Evolutionary conservation across 306 rosid genomes (phyloP), one percentile per base, ranked within the genome.

Genomic region (Prunus mongolica): DNA sequence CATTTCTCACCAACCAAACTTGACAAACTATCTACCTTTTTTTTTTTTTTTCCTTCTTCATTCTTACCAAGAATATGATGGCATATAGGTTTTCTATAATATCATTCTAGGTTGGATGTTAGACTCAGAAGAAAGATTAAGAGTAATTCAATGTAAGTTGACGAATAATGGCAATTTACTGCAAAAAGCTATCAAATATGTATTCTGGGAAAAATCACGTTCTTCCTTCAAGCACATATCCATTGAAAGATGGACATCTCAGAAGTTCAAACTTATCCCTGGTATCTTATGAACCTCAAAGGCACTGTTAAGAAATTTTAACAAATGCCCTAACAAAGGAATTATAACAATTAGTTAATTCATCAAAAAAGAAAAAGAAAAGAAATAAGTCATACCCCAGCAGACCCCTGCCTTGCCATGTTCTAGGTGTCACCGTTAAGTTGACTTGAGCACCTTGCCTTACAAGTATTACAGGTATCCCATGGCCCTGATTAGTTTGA

Each of bases 391-490:
- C 93, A 73, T 95, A 90, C 98, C 98, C 98, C n/a, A 95, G 81
- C 20, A 95, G 85, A 72, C 97, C 97, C 49, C 97, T 84, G 87
- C 97, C 97, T 84, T 87, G 91, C 98, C 97, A 95, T 54, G 92
- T 82, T 88, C 98, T 88, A 12, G 98, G 98, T 19, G 92, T 92
- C 84, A 92, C 60, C 16, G 85, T 83, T 62, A 89, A 60, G 88
- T 89, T 95, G 72, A 92, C 71, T 47, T 72, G 71, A 45, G 88
- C 76, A 79, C 97, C 98, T 79, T 89, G 97, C 86, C 98, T 95
- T 82, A 79, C 57, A 50, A 92, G 81, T 45, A 78, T 81, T 64
- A 90, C 82, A 61, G 96, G 92, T 52, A 95, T 61, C 58, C 87
- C 78, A 63, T 62, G 49, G 63, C 81, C 93, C 62, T 81, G 65